Conservation (phyloP, 331 rosid species). For the Rhamnella rubrinervis region DNA sequence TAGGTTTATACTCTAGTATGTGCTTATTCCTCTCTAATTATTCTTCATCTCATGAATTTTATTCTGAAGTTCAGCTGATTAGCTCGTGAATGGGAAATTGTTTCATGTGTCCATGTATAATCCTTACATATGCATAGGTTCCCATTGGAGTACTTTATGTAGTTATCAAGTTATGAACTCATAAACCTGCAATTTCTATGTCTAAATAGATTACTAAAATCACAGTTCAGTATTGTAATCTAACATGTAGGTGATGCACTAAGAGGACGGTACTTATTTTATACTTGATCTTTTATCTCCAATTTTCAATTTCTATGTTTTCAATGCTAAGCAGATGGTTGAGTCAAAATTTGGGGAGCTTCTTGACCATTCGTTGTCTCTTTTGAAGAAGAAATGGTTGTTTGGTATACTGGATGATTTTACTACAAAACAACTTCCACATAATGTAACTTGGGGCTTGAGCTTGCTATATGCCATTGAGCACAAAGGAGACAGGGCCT, state of each 20-base stretch:
- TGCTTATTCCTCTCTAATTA: not conserved
- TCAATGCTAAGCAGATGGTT: conserved; percentile 64
- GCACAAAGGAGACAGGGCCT: conserved; percentile 87
- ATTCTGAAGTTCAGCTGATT: not conserved
- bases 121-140: not conserved
- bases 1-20: not conserved
- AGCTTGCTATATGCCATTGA: conserved; percentile 92
- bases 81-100: not conserved
- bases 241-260: not conserved
- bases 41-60: not conserved
- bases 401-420: conserved; percentile 92
- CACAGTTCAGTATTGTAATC: not conserved
- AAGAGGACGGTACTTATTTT: not conserved
- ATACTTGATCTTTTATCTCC: not conserved
- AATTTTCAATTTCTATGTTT: conserved; percentile 13
- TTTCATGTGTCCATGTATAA: not conserved
- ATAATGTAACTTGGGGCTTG: conserved; percentile 97
- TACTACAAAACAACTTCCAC: conserved; percentile 94
- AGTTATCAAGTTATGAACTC: not conserved
- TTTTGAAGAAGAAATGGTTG: conserved; percentile 81
- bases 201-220: not conserved
- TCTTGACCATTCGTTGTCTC: conserved; percentile 64
- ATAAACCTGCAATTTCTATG: too few relatives aligned
- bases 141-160: not conserved
- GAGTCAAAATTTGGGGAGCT: conserved; percentile 88